phyloP scores from a whole-genome alignment of 75 land plant genomes.

The Pinus taeda region DNA sequence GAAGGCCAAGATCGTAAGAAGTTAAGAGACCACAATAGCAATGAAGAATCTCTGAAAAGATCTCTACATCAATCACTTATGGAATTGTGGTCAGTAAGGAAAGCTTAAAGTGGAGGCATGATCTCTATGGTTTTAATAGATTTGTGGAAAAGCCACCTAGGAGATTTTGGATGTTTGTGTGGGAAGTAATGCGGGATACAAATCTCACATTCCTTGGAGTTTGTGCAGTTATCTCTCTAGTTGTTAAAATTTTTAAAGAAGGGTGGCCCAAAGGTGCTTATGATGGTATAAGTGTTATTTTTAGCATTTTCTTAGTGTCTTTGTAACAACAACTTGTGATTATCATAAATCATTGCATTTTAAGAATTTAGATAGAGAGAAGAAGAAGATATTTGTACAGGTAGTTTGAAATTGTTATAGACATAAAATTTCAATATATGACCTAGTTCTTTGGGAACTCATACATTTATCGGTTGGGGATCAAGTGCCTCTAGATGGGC shows the following conservation, averaged over 20 bases:
- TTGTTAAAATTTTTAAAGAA: constrained; percentile 47
- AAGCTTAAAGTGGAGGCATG: constrained; percentile 41
- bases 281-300: constrained; percentile 90
- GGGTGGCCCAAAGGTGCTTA: constrained; percentile 51
- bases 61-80: constrained; percentile 44
- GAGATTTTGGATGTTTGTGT: constrained; percentile 55
- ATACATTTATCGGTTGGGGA: constrained; percentile 73
- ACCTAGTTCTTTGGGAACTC: constrained; percentile 7
- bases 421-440: constrained; percentile 43
- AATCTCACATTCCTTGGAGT: constrained; percentile 77
- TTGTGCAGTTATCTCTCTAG: constrained; percentile 78
- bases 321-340: constrained; percentile 31
- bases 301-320: neutral
- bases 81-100: constrained; percentile 17
- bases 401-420: constrained; percentile 38
- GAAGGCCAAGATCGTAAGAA: constrained; percentile 61
- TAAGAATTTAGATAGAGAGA: constrained; percentile 52
- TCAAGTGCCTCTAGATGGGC: constrained; percentile 81
- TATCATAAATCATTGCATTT: constrained; percentile 25
- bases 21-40: too few relatives aligned
- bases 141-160: constrained; percentile 37
- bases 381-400: constrained; percentile 19
- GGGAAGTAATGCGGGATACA: constrained; percentile 52
- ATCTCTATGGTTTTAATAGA: constrained; percentile 11
- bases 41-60: constrained; percentile 29